These are phyloP conservation scores for Castanospermum australe DNA, from an alignment of 306 rosid genomes.

Conservation along the genomic window DNA sequence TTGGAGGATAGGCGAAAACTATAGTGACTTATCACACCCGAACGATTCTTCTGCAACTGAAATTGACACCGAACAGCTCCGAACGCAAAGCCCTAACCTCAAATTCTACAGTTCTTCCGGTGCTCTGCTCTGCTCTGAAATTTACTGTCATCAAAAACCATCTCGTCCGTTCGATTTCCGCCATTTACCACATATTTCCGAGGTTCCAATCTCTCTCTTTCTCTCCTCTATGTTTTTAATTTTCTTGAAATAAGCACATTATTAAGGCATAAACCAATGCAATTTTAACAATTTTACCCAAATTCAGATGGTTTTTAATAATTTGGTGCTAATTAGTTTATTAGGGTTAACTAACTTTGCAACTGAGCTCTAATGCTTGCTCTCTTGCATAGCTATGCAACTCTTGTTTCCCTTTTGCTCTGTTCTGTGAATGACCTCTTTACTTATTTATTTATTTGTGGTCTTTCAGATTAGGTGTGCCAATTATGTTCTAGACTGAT, in stretches of 20 bases:
- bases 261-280: not conserved
- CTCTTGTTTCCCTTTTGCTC: not conserved
- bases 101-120: no score
- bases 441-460: no score
- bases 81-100: no score
- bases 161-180: no score
- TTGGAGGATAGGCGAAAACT: no score
- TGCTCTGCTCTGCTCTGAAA: no score
- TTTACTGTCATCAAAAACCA: no score
- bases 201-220: slow-evolving; percentile 27
- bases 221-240: not conserved
- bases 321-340: not conserved
- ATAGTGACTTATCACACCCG: no score
- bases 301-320: no score
- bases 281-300: not conserved
- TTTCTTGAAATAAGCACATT: not conserved
- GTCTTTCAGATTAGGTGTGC: not conserved
- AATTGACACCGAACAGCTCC: no score
- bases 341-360: not conserved
- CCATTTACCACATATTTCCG: no score
- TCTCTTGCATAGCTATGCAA: not conserved
- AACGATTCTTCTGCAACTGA: no score
- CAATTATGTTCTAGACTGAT: not conserved
- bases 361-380: not conserved
- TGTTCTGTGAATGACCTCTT: not conserved